Conservation (phyloP, 805 yeast genomes). For the Saccharomycopsis fibuligera region DNA sequence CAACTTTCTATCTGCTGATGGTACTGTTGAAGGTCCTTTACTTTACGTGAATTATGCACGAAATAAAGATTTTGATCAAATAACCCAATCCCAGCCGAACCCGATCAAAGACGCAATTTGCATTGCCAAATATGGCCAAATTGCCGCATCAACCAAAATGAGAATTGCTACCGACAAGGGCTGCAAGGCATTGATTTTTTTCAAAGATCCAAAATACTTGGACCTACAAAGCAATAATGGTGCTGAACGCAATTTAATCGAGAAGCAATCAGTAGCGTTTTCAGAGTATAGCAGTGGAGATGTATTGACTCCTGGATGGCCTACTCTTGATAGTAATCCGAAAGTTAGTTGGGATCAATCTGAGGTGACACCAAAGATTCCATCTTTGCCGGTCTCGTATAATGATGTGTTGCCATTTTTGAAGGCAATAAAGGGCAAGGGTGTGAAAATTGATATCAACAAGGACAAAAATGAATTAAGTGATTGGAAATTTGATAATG, state of each 20-base stretch:
- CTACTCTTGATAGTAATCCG: constrained; percentile 36
- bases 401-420: constrained; percentile 51
- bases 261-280: constrained; percentile 45
- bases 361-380: constrained; percentile 57
- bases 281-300: constrained; percentile 69
- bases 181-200: constrained; percentile 62
- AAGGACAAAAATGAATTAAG: constrained; percentile 14
- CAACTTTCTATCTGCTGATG: constrained; percentile 63
- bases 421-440: constrained; percentile 31
- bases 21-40: constrained; percentile 45
- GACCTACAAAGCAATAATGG: constrained; percentile 26
- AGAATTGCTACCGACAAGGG: constrained; percentile 49
- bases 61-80: constrained; percentile 41
- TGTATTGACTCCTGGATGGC: constrained; percentile 73
- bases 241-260: constrained; percentile 29
- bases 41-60: constrained; percentile 68
- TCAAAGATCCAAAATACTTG: constrained; percentile 36
- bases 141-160: constrained; percentile 47
- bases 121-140: constrained; percentile 51
- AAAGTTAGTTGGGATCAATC: constrained; percentile 42
- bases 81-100: constrained; percentile 32
- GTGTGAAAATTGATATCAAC: constrained; percentile 27
- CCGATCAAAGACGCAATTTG: constrained; percentile 46
- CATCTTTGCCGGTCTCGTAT: constrained; percentile 73
- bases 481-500: constrained; percentile 31